Evolutionary conservation across 192 early-diverging fungal species (phyloP).

Genomic region (Rhizophagus clarus): DNA sequence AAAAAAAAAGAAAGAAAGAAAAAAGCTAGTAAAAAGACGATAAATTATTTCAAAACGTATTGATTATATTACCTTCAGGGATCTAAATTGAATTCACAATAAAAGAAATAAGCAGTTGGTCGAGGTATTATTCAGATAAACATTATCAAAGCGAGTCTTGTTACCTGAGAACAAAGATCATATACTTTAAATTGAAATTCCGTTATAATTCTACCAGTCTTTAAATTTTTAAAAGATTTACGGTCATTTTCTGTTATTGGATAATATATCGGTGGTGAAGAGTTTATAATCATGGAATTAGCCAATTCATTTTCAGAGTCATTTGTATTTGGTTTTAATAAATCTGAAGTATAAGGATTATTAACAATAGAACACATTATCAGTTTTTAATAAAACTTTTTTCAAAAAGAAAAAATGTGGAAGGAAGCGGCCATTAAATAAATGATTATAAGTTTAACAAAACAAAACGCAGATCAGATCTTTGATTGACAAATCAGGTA

Average conservation of each 20-base stretch:
- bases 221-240: constrained; percentile 1
- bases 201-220: constrained; percentile 5
- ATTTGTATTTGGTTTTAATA: too few species aligned
- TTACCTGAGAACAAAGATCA: constrained; percentile 24
- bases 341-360: too few species aligned
- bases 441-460: too few species aligned
- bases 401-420: too few species aligned
- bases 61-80: not conserved
- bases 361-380: too few species aligned
- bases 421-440: too few species aligned
- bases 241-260: constrained; percentile 5
- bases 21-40: not conserved
- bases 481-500: too few species aligned
- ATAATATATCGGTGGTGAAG: not conserved
- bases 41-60: not conserved
- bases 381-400: too few species aligned
- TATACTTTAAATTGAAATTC: constrained; percentile 26
- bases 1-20: not conserved
- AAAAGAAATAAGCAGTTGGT: not conserved
- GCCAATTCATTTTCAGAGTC: too few species aligned
- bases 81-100: not conserved
- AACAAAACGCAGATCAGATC: too few species aligned
- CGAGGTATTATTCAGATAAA: not conserved
- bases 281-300: not conserved
- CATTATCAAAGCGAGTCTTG: not conserved